phyloP scores from a whole-genome alignment of 2,329 filamentous ascomycete species.

The Fusarium phyllophilum region DNA sequence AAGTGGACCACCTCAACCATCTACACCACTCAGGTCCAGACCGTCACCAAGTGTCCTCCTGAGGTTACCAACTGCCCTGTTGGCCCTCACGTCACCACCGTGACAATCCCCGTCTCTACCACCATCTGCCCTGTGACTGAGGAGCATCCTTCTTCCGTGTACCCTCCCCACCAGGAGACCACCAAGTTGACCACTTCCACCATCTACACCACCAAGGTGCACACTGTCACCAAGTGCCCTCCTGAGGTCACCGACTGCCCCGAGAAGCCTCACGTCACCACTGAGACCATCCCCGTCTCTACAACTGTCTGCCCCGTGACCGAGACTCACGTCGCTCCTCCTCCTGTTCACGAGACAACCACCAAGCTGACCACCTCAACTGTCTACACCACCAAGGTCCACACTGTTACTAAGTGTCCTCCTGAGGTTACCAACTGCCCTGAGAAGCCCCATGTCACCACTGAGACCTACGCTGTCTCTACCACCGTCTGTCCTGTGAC shows the following conservation, averaged over 20 bases:
- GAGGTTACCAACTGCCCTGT: constrained; percentile 13
- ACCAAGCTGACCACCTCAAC: constrained; percentile 25
- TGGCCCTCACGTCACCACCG: background rate
- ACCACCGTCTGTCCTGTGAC: constrained; percentile 39
- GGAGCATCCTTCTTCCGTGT: background rate
- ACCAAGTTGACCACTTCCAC: constrained; percentile 25
- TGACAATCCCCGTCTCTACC: background rate
- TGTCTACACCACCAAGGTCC: constrained; percentile 35
- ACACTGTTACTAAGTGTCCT: constrained; percentile 31
- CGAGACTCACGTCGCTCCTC: background rate
- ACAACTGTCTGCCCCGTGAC: constrained; percentile 32
- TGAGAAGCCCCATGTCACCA: constrained; percentile 17
- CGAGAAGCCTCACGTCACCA: constrained; percentile 17
- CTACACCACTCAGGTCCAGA: constrained; percentile 29
- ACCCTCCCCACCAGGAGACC: constrained; percentile 15
- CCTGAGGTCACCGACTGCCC: constrained; percentile 19
- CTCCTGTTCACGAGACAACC: constrained; percentile 13
- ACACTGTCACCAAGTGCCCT: constrained; percentile 27
- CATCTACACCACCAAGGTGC: constrained; percentile 28
- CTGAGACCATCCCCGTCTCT: constrained; percentile 24
- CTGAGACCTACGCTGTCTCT: constrained; percentile 30
- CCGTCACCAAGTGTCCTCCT: constrained; percentile 25
- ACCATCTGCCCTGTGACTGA: background rate
- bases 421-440: constrained; percentile 34
- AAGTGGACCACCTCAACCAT: constrained; percentile 26